These are phyloP conservation scores for Botrytis aclada DNA, from an alignment of 2,329 filamentous ascomycete genomes.

Conservation along the genomic window DNA sequence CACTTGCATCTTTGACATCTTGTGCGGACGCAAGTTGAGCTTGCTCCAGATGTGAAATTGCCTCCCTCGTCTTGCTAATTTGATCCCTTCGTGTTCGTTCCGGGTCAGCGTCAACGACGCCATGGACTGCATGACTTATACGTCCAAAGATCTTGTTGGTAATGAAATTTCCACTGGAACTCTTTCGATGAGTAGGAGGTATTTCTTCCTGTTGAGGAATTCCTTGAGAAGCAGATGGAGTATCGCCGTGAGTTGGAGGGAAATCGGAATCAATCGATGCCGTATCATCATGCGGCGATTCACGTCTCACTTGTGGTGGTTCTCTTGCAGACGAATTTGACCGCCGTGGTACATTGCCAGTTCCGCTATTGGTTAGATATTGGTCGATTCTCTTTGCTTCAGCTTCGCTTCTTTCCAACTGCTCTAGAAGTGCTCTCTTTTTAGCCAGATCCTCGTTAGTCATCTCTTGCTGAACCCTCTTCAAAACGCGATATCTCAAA, in stretches of 20 bases:
- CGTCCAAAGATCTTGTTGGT: conserved; percentile 92
- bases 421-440: conserved; percentile 77
- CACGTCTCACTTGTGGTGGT: conserved; percentile 46
- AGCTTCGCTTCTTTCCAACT: conserved; percentile 87
- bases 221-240: conserved; percentile 72
- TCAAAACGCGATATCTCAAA: conserved; percentile 83
- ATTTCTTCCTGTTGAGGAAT: conserved; percentile 51
- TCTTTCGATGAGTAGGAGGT: conserved; percentile 67
- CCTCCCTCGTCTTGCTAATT: conserved; percentile 93
- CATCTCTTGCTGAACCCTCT: conserved; percentile 96
- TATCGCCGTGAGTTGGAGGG: conserved; percentile 79
- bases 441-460: conserved; percentile 89
- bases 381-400: conserved; percentile 93
- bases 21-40: conserved; percentile 83
- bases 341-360: conserved; percentile 59
- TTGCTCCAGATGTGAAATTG: conserved; percentile 81
- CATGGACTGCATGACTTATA: conserved; percentile 91
- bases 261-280: conserved; percentile 96
- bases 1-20: conserved; percentile 90
- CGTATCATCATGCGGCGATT: conserved; percentile 68
- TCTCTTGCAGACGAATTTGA: conserved; percentile 59
- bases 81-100: conserved; percentile 88
- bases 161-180: conserved; percentile 82
- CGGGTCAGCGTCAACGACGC: conserved; percentile 93
- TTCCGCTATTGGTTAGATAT: conserved; percentile 75